Evolutionary conservation across 441 rosid species (phyloP), one percentile per base, ranked within the genome.

Genomic region (Bruguiera hainesii): DNA sequence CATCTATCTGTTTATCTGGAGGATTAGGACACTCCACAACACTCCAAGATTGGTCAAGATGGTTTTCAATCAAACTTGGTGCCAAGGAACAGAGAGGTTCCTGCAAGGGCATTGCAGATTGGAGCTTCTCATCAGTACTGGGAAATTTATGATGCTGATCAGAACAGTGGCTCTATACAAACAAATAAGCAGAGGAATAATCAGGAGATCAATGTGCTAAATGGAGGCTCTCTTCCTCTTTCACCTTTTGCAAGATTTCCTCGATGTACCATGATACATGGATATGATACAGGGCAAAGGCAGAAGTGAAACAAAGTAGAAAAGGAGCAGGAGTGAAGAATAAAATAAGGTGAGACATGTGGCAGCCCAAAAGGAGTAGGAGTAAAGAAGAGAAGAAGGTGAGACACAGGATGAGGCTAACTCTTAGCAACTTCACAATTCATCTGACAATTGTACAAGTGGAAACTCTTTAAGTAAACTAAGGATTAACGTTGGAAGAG

Each of bases 81-180:
- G 80, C 69, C 55, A 73, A 56, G 26, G 79, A 78, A 70, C 75
- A 71, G 56, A 66, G 66, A 69, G 70, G 77, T 75, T 84, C 96
- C 92, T 87, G 85, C 82, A 87, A 82, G 60, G 70, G 69, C 75
- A 75, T 67, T 70, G 70, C 63, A 80, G 78, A 82, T 53, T 75
- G 83, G 61, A 83, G 71, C 82, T 80, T 84, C 77, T 73, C 73
- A 76, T 85, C 81, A 80, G 63, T 79, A 78, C 63, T 63, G 72
- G 58, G 72, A 71, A 78, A 78, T 79, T 68, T 71, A 76, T 72
- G 74, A 80, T 61, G 79, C 75, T 69, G 79, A 76, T 65, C 71
- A 70, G 80, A 71, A 80, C 63, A 71, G 73, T 73, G 77, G 75
- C 61, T 42, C 63, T 79, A 76, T 76, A 85, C 71, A 79, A 80